phyloP scores from a whole-genome alignment of 805 yeast genomes.

The Candida succiphila region DNA sequence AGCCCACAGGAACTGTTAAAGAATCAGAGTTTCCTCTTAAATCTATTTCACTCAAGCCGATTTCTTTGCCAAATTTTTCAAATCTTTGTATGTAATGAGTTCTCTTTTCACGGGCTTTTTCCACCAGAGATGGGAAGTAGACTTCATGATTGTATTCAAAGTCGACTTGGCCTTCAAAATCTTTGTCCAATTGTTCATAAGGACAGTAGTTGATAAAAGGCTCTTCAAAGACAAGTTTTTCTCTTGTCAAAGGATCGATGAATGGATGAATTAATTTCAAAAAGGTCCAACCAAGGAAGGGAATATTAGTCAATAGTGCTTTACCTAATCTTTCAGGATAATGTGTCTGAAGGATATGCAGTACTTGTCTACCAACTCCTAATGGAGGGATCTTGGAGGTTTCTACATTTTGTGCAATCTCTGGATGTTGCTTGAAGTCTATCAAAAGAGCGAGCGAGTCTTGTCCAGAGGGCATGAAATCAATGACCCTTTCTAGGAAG shows the following conservation, averaged over 20 bases:
- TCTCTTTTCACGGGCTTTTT: slow-evolving; percentile 50
- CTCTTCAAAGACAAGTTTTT: slow-evolving; percentile 84
- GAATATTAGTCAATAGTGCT: slow-evolving; percentile 86
- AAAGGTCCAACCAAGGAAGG: slow-evolving; percentile 90
- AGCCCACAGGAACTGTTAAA: slow-evolving; percentile 20
- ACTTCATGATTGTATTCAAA: slow-evolving; percentile 72
- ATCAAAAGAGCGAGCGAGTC: slow-evolving; percentile 86
- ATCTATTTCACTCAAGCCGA: slow-evolving; percentile 80
- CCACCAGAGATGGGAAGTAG: slow-evolving; percentile 69
- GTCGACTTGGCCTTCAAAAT: slow-evolving; percentile 78
- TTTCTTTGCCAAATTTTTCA: slow-evolving; percentile 54
- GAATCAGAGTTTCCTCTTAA: slow-evolving; percentile 36
- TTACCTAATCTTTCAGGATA: slow-evolving; percentile 95
- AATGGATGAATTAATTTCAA: slow-evolving; percentile 88
- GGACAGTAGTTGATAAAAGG: slow-evolving; percentile 84
- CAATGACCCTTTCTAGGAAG: slow-evolving; percentile 86
- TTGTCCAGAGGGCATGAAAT: slow-evolving; percentile 94
- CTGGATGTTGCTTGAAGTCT: slow-evolving; percentile 80
- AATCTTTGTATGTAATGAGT: slow-evolving; percentile 60
- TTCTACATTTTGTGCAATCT: slow-evolving; percentile 35
- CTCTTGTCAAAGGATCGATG: slow-evolving; percentile 91
- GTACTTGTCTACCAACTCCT: slow-evolving; percentile 80
- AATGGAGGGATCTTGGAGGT: slow-evolving; percentile 80
- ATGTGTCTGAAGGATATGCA: slow-evolving; percentile 90
- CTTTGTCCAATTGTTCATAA: slow-evolving; percentile 65